phyloP scores from a whole-genome alignment of 495 filamentous ascomycete genomes.

The Penicillium manginii region DNA sequence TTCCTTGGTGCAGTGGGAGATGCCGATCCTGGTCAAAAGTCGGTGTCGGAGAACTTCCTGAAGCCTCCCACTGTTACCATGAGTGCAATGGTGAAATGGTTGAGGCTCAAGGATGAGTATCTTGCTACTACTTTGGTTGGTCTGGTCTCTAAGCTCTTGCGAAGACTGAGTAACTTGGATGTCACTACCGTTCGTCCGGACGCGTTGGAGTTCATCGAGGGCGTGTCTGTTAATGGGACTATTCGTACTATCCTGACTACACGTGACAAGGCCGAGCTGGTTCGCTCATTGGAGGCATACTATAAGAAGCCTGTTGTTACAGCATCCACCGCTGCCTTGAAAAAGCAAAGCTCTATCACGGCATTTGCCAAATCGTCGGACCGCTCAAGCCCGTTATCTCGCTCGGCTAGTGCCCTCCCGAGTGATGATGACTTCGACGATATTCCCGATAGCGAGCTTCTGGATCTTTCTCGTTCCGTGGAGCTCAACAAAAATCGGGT shows the following conservation, averaged over 20 bases:
- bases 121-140: constrained; percentile 75
- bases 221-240: constrained; percentile 57
- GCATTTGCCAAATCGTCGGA: constrained; percentile 57
- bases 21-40: constrained; percentile 44
- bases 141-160: constrained; percentile 70
- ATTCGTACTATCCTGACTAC: constrained; percentile 73
- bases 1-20: constrained; percentile 67
- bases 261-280: constrained; percentile 80
- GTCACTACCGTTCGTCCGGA: constrained; percentile 65
- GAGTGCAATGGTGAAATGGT: constrained; percentile 74
- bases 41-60: constrained; percentile 45
- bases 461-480: constrained; percentile 51
- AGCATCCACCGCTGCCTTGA: constrained; percentile 49
- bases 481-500: constrained; percentile 52
- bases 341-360: constrained; percentile 71
- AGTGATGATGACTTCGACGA: constrained; percentile 52
- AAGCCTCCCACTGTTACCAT: constrained; percentile 67
- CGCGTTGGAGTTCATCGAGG: constrained; percentile 63
- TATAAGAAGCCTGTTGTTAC: constrained; percentile 58
- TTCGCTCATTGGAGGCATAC: constrained; percentile 78
- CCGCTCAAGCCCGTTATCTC: constrained; percentile 36
- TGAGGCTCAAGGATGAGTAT: constrained; percentile 81
- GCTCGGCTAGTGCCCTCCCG: constrained; percentile 12
- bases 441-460: constrained; percentile 45
- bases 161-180: constrained; percentile 67